phyloP scores from a whole-genome alignment of 2,329 filamentous ascomycete species.

The Trichoderma sp. region DNA sequence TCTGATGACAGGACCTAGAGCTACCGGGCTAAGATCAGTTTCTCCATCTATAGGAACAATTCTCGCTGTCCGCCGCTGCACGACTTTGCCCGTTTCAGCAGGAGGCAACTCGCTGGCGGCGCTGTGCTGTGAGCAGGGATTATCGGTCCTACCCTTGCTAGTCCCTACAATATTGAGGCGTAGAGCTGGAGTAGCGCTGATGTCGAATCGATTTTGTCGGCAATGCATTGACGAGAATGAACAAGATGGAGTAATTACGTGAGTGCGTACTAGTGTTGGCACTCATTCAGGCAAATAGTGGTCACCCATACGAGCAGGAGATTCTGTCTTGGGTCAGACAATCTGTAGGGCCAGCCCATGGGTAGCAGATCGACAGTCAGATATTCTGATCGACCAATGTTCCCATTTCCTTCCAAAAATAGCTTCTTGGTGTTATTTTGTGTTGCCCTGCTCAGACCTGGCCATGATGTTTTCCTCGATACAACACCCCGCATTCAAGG shows the following conservation, averaged over 20 bases:
- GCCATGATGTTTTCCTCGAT: not conserved
- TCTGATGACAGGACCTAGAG: not conserved
- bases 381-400: conserved; percentile 2
- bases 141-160: conserved; percentile 24
- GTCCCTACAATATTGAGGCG: conserved; percentile 20
- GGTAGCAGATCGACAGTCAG: conserved; percentile 9
- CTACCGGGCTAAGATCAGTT: conserved; percentile 8
- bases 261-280: not conserved
- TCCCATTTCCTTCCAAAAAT: not conserved
- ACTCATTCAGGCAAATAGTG: not conserved
- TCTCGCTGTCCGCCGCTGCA: not conserved
- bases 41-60: conserved; percentile 29
- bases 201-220: conserved; percentile 7
- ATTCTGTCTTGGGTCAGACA: not conserved
- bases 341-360: not conserved
- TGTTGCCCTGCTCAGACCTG: not conserved
- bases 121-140: conserved; percentile 10
- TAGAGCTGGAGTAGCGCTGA: conserved; percentile 9
- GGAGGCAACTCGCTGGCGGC: not conserved
- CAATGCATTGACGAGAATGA: not conserved
- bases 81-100: conserved; percentile 23
- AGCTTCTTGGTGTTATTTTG: not conserved
- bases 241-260: not conserved
- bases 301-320: not conserved
- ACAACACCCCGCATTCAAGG: conserved; percentile 1